A percentile compares a stretch with the other conserved stretches of the same genome.
Conservation (phyloP, 2,329 filamentous ascomycete species). For the Aspergillus viridinutans region DNA sequence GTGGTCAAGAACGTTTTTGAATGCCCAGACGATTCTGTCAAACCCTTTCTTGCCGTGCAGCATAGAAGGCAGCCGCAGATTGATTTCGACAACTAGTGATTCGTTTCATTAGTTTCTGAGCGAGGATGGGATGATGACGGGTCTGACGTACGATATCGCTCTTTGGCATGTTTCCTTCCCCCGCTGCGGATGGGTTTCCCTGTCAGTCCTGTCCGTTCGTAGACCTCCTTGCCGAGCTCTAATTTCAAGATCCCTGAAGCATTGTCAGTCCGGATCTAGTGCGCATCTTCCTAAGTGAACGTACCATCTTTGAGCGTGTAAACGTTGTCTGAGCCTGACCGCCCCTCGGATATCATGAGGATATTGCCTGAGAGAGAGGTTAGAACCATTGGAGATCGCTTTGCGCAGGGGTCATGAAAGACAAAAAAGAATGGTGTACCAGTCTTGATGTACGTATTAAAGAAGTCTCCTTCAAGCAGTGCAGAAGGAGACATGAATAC, state of each 20-base stretch:
- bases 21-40: slow-evolving; percentile 71
- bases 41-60: slow-evolving; percentile 78
- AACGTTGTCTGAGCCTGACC: slow-evolving; percentile 63
- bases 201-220: slow-evolving; percentile 75
- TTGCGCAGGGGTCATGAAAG: background rate
- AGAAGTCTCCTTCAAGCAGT: slow-evolving; percentile 70
- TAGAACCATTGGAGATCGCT: background rate
- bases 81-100: slow-evolving; percentile 64
- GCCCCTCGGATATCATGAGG: slow-evolving; percentile 78
- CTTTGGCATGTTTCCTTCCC: slow-evolving; percentile 61
- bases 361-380: slow-evolving; percentile 59
- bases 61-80: slow-evolving; percentile 73
- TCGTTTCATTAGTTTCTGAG: slow-evolving; percentile 9
- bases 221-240: slow-evolving; percentile 74
- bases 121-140: background rate
- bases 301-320: slow-evolving; percentile 68
- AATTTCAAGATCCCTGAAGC: slow-evolving; percentile 64
- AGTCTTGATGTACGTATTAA: slow-evolving; percentile 77
- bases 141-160: slow-evolving; percentile 64
- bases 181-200: slow-evolving; percentile 61
- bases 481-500: slow-evolving; percentile 70
- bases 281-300: slow-evolving; percentile 4
- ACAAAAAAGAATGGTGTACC: slow-evolving; percentile 45
- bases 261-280: background rate
- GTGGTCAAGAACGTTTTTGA: slow-evolving; percentile 67